Conservation (phyloP, 1,284 basidiomycete genomes). For the Ceratorhiza oryzae-sativae region DNA sequence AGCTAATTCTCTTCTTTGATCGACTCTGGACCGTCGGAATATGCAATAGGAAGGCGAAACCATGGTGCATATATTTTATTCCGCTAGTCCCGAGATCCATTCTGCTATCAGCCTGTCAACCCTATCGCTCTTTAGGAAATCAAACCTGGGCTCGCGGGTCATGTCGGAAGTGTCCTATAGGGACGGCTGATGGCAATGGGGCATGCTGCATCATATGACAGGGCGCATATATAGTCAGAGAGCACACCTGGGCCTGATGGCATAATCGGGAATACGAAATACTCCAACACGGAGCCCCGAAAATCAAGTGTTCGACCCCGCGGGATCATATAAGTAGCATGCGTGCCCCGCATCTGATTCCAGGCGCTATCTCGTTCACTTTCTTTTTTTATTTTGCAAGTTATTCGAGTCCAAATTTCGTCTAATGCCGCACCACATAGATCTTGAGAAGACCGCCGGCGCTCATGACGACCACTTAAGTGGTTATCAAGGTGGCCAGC, state of each 20-base stretch:
- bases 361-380: not conserved
- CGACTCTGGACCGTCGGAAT: not conserved
- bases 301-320: no score
- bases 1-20: not conserved
- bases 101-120: not conserved
- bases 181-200: not conserved
- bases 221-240: not conserved
- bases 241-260: not conserved
- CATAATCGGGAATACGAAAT: not conserved
- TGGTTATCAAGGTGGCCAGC: constrained; percentile 8
- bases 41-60: not conserved
- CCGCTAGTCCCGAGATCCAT: constrained; percentile 2
- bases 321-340: not conserved
- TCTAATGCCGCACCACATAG: constrained; percentile 5
- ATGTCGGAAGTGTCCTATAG: constrained; percentile 1
- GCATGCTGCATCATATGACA: not conserved
- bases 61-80: not conserved
- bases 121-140: constrained; percentile 17
- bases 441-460: constrained; percentile 3
- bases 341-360: constrained; percentile 2
- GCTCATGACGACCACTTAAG: not conserved
- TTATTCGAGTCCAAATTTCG: not conserved
- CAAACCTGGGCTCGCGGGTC: not conserved
- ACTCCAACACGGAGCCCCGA: not conserved
- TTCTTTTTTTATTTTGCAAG: not conserved